Base-by-base conservation (phyloP, 2,329 filamentous ascomycete genomes). In the Metarhizium anisopliae region DNA sequence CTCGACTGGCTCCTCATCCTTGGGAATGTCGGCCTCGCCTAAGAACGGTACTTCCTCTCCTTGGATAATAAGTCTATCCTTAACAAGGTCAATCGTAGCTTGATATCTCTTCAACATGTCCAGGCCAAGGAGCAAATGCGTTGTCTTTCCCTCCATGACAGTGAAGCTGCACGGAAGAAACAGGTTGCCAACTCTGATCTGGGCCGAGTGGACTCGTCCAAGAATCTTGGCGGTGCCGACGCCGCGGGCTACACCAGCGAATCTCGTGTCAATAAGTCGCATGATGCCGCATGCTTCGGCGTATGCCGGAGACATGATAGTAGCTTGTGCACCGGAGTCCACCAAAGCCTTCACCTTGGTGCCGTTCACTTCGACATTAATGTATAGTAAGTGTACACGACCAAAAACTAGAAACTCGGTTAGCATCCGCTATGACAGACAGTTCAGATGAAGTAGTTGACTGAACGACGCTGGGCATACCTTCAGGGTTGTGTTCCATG, bases 91-190 rank as follows among this genome's bases (percentile, higher is more conserved):
- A 65, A 99, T 93, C 63, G 82, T 88, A 40, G 93, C 94, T 72
- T 96, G 93, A 72, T 97, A 92, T 43, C 94, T 84, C 74, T 95
- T 96, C 59, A 99, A 79, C 90, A 99, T 99, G 70, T 99, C 94
- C 47, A 99, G 76, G 3, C 94, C 94, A 13, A 99, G 82, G 2
- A 99, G 81, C 18, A 99, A 78, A 68, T 97, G 94, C 29, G 99
- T 94, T 53, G 90, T 85, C 72, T 97, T 99, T 61, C 94, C 94
- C 74, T 99, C 94, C 94, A 99, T 99, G 67, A 99, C 94, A 3
- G 94, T 99, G 71, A 99, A 99, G 58, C 91, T 94, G 74, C 92
- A 97, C 2, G 93, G 87, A 63, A 99, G 78, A 68, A 90, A 91
- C 59, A 93, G 82, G 47, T 81, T 84, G 54, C 93, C 94, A 62